These are phyloP conservation scores for Trapa bicornis DNA, from an alignment of 345 rosid genomes.

Conservation along the genomic window DNA sequence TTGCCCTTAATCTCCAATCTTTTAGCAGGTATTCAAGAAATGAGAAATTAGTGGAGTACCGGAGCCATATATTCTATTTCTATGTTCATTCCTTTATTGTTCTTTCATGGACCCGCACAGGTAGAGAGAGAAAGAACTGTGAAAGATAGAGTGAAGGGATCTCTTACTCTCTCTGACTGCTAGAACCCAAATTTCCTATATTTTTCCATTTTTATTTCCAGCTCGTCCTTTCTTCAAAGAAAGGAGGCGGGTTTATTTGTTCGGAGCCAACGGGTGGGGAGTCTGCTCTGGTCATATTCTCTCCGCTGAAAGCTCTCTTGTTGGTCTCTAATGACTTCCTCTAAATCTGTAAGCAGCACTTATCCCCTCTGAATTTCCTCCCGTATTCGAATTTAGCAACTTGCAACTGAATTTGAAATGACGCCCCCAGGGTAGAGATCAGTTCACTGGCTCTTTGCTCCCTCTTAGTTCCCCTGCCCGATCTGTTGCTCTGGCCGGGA, in stretches of 20 bases:
- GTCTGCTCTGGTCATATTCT: background rate
- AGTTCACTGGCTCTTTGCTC: too few relatives aligned
- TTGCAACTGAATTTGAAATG: background rate
- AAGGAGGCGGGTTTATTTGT: background rate
- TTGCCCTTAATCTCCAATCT: too few relatives aligned
- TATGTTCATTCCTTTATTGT: too few relatives aligned
- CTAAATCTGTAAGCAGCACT: background rate
- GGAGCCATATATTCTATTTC: too few relatives aligned
- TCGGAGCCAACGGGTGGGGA: background rate
- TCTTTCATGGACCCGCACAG: too few relatives aligned
- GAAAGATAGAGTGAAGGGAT: background rate
- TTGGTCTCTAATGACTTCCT: conserved; percentile 6
- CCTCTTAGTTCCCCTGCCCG: background rate
- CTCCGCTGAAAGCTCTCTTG: background rate
- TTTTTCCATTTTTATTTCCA: background rate
- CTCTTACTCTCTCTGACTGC: background rate
- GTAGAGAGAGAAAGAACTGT: background rate
- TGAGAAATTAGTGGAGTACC: too few relatives aligned
- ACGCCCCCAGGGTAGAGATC: background rate
- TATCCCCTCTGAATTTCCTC: background rate
- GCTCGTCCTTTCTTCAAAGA: background rate
- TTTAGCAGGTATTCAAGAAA: background rate
- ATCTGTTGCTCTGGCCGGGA: background rate
- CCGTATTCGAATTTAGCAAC: too few relatives aligned
- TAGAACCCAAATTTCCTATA: background rate